Base-by-base conservation (phyloP, 176 grass and related monocot species). In the Dendrocalamus sinicus region DNA sequence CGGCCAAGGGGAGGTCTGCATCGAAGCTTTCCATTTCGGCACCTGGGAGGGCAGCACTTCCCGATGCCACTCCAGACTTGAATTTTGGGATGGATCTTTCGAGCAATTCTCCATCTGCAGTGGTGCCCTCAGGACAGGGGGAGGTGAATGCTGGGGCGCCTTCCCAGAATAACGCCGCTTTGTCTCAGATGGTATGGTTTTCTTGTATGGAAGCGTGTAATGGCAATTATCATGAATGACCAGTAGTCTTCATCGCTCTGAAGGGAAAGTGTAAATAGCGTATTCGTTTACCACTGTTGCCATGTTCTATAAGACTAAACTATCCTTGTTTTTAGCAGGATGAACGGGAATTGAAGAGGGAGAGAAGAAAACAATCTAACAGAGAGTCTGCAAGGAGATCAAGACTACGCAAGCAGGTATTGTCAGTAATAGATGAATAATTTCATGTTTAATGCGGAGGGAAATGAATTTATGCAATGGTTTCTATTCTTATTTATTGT, bases 341-440 rank as follows among this genome's bases (percentile, higher is more conserved):
- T 82, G 92, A 94, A 39, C 88, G 77, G 39, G 90, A 94, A 76
- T 46, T 97, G 86, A 97, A 94, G 88, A 92, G 62, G 90, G 94
- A 97, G 77, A 94, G 92, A 87, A 92, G 94, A 79, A 97, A 97
- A 67, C 90, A 91, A 94, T 97, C 94, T 12, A 97, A 97, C 65
- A 97, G 94, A 85, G 94, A 97, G 53, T 97, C 94, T 81, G 92
- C 94, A 13, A 89, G 94, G 77, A 92, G 90, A 83, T 97, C 94
- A 82, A 97, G 94, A 72, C 78, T 97, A 57, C 87, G 92, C 45
- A 97, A 97, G 74, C 94, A 97, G 94, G 94, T 97, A 76, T 12
- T 50, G 4, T 81, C 40, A 63, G 19, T 23, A 40, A 76, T 52
- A 47, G 10, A 78, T 51, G 43, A 60, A 72, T 55, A 43, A 51